A percentile compares a stretch with the other conserved stretches of the same genome.
phyloP scores from a whole-genome alignment of 2,329 filamentous ascomycete species.

The Westerdykella ornata region DNA sequence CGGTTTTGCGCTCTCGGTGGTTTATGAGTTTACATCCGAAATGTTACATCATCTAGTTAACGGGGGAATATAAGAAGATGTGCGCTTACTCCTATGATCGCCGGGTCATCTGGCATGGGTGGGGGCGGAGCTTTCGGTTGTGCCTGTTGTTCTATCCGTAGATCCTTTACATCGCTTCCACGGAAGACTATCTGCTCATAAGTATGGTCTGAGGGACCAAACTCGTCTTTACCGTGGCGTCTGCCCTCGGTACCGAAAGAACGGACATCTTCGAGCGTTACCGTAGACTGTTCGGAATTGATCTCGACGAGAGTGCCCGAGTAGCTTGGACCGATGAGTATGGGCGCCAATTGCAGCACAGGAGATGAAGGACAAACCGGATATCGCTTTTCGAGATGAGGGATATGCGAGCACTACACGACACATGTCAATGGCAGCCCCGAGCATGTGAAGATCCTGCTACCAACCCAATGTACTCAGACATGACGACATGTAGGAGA shows the following conservation, averaged over 20 bases:
- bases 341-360: slow-evolving; percentile 11
- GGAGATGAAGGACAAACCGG: slow-evolving; percentile 55
- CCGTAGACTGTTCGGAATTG: slow-evolving; percentile 93
- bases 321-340: slow-evolving; percentile 56
- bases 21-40: slow-evolving; percentile 91
- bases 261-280: slow-evolving; percentile 91
- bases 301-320: slow-evolving; percentile 95
- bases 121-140: slow-evolving; percentile 65
- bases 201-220: slow-evolving; percentile 74
- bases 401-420: slow-evolving; percentile 76
- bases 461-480: slow-evolving; percentile 55
- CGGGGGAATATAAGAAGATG: slow-evolving; percentile 5
- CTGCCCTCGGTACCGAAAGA: slow-evolving; percentile 94
- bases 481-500: slow-evolving; percentile 40
- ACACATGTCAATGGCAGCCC: slow-evolving; percentile 32
- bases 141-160: slow-evolving; percentile 81
- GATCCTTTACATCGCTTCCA: slow-evolving; percentile 95
- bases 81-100: slow-evolving; percentile 88
- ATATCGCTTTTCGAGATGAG: slow-evolving; percentile 97
- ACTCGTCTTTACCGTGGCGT: slow-evolving; percentile 72
- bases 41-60: slow-evolving; percentile 76
- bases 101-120: slow-evolving; percentile 85
- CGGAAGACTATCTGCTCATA: slow-evolving; percentile 99
- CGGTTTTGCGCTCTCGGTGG: slow-evolving; percentile 89
- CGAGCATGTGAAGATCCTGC: slow-evolving; percentile 29